phyloP scores from a whole-genome alignment of 2,329 filamentous ascomycete species.

The Monilinia aucupariae region DNA sequence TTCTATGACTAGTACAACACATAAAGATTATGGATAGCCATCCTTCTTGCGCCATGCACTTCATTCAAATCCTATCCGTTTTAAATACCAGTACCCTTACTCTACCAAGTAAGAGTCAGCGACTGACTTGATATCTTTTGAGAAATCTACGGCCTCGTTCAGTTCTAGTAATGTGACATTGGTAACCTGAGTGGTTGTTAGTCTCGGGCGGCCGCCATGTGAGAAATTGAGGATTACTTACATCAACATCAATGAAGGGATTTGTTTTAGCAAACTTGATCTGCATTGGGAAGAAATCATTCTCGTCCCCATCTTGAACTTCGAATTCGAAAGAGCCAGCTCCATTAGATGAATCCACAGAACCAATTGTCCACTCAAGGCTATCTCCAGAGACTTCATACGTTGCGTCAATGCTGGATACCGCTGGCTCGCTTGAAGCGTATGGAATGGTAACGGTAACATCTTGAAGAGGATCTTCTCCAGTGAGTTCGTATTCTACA shows the following conservation, averaged over 20 bases:
- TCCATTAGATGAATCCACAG: slow-evolving; percentile 73
- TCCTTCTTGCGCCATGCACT: slow-evolving; percentile 28
- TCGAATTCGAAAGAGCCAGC: slow-evolving; percentile 94
- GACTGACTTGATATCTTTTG: slow-evolving; percentile 72
- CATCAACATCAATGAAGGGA: slow-evolving; percentile 89
- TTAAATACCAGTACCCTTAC: slow-evolving; percentile 42
- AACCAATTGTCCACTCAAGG: slow-evolving; percentile 89
- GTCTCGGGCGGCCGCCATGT: slow-evolving; percentile 18
- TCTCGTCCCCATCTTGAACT: slow-evolving; percentile 77
- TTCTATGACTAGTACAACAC: slow-evolving; percentile 20
- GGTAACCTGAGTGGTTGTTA: slow-evolving; percentile 49
- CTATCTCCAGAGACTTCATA: slow-evolving; percentile 92
- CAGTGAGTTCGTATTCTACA: slow-evolving; percentile 90
- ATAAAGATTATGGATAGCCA: slow-evolving; percentile 18
- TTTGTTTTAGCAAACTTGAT: slow-evolving; percentile 80
- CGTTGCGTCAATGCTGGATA: slow-evolving; percentile 88
- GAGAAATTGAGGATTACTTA: slow-evolving; percentile 44
- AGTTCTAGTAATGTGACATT: slow-evolving; percentile 67
- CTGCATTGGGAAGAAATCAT: slow-evolving; percentile 97
- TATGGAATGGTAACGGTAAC: slow-evolving; percentile 88
- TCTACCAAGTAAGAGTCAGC: slow-evolving; percentile 74
- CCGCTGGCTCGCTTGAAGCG: slow-evolving; percentile 72
- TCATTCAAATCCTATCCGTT: slow-evolving; percentile 20
- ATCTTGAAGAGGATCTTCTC: slow-evolving; percentile 71
- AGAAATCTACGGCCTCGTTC: slow-evolving; percentile 74